phyloP scores from a whole-genome alignment of 2,329 filamentous ascomycete species.

The Fusarium sp. region DNA sequence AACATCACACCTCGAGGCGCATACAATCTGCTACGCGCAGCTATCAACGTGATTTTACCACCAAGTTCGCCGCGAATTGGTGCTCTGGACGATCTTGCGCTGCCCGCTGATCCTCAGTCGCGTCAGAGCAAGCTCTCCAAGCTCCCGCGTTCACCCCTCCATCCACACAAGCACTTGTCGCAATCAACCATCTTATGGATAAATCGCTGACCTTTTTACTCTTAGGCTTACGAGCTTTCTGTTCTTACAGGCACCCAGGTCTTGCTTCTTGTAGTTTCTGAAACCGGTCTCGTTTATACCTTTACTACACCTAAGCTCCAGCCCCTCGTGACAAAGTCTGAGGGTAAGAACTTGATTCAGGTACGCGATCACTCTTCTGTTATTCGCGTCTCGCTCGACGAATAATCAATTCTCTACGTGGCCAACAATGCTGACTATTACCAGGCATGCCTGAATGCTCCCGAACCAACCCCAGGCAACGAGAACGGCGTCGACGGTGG shows the following conservation, averaged over 20 bases:
- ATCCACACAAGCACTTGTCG: neutral
- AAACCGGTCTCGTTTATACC: slow-evolving; percentile 97
- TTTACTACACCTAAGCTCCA: slow-evolving; percentile 99
- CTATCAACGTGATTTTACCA: neutral
- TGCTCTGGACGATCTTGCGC: neutral
- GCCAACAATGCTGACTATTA: slow-evolving; percentile 31
- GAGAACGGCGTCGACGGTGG: slow-evolving; percentile 84
- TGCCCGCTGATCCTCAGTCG: slow-evolving; percentile 12
- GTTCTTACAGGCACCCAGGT: slow-evolving; percentile 99
- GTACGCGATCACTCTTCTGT: slow-evolving; percentile 64
- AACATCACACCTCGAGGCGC: neutral
- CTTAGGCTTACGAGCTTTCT: slow-evolving; percentile 93
- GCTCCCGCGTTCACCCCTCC: slow-evolving; percentile 7
- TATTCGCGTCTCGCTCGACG: neutral
- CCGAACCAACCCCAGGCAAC: slow-evolving; percentile 84
- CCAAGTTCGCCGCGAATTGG: neutral
- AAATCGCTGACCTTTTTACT: slow-evolving; percentile 41
- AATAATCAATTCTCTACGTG: neutral
- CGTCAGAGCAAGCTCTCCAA: slow-evolving; percentile 19
- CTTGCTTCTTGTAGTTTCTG: slow-evolving; percentile 93
- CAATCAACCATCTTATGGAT: neutral
- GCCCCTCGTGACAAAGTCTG: slow-evolving; percentile 96
- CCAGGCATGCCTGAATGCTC: slow-evolving; percentile 97
- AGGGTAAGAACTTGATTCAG: slow-evolving; percentile 99
- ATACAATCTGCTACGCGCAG: slow-evolving; percentile 7